Base-by-base conservation (phyloP, 352 stramenopile genomes). In the Globisporangium nagaii region DNA sequence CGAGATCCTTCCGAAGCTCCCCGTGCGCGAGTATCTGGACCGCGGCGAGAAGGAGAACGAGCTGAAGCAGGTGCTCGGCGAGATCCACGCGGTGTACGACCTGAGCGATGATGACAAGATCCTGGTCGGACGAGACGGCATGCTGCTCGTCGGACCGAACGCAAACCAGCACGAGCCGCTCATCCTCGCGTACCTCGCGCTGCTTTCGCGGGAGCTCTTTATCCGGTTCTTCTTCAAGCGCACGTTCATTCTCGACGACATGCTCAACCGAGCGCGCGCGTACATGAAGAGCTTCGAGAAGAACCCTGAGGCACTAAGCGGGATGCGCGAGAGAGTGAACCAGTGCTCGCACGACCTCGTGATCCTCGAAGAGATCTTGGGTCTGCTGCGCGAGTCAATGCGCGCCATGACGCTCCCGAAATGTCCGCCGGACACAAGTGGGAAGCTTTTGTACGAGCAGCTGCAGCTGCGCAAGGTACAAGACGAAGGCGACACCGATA, bases 41-140 rank as follows among this genome's bases (percentile, higher is more conserved):
- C 93, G 95, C 37, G 90, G 89, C 37, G 91, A 98, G 59, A 98
- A 97, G 44, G 95, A 98, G 58, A 98, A 98, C 59, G 96, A 98
- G 67, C 77, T 99, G 17, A 98, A 98, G 70, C 86, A 97, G 58
- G 73, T 98, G 17, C 68, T 98, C 22, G 94, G 94, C 4, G 94
- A 98, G 65, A 96, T 96, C 32, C 85, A 97, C 67, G 94, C 89
- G 11, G 95, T 95, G 3, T 98, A 98, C 60, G 96, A 98, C 62
- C 96, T 98, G 40, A 97, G 84, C 30, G 75, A 96, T 31, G 88
- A 98, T 66, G 95, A 98, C 66, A 97, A 96, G 46, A 73, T 99
- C 25, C 74, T 98, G 25, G 97, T 99, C 63, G 96, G 96, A 6
- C 84, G 84, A 3, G 82, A 98, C 43, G 95, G 94, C 11, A 83